These are phyloP conservation scores for Neurospora pannonica DNA, from an alignment of 495 filamentous ascomycete genomes.

Conservation along the genomic window DNA sequence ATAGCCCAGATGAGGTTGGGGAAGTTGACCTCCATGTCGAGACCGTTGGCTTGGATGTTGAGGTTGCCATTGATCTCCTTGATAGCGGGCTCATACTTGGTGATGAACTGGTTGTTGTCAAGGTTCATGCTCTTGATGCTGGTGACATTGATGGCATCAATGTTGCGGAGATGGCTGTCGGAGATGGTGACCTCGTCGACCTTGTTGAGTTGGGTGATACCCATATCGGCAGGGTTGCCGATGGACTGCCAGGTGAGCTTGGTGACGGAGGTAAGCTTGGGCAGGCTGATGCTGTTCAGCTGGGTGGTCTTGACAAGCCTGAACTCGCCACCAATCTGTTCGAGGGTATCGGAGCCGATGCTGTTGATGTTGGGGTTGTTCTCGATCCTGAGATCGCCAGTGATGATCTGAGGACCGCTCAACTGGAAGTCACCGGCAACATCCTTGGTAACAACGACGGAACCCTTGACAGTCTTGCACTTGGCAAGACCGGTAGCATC, in stretches of 20 bases:
- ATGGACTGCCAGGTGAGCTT: slow-evolving; percentile 66
- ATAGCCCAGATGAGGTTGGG: slow-evolving; percentile 66
- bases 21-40: slow-evolving; percentile 49
- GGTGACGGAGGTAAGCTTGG: slow-evolving; percentile 51
- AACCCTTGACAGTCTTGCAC: slow-evolving; percentile 63
- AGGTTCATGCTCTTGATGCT: slow-evolving; percentile 55
- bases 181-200: slow-evolving; percentile 60
- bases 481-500: slow-evolving; percentile 59
- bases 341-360: slow-evolving; percentile 41
- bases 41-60: slow-evolving; percentile 56
- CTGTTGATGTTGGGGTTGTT: slow-evolving; percentile 40
- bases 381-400: slow-evolving; percentile 54
- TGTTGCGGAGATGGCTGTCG: slow-evolving; percentile 67
- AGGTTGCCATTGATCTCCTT: slow-evolving; percentile 55
- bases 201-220: slow-evolving; percentile 53
- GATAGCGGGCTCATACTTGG: slow-evolving; percentile 61
- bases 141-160: slow-evolving; percentile 70
- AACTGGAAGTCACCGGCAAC: slow-evolving; percentile 44
- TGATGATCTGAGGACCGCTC: slow-evolving; percentile 51
- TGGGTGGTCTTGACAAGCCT: slow-evolving; percentile 52
- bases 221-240: slow-evolving; percentile 32
- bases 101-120: slow-evolving; percentile 70
- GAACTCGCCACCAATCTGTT: slow-evolving; percentile 53
- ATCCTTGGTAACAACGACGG: slow-evolving; percentile 51
- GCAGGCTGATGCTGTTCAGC: slow-evolving; percentile 54